Percentiles rank a stretch among this genome's conserved stretches.
These are phyloP conservation scores for Rutstroemia sydowiana DNA, from an alignment of 2,329 filamentous ascomycete species.

Conservation along the genomic window DNA sequence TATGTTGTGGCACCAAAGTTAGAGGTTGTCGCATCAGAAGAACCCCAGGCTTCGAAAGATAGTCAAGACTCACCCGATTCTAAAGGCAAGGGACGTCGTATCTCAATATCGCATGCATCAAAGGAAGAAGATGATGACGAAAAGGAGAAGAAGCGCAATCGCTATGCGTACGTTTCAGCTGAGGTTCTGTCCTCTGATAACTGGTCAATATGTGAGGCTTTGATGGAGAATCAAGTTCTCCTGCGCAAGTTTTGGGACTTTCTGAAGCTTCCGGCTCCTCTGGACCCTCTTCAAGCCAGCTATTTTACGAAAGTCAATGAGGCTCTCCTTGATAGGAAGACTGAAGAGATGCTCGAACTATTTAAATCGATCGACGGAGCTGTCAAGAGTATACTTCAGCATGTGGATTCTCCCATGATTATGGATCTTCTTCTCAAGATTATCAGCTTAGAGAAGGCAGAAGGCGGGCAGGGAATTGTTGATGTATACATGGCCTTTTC, in stretches of 20 bases:
- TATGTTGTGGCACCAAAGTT: conserved; percentile 81
- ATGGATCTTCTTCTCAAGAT: conserved; percentile 98
- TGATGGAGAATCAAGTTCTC: conserved; percentile 75
- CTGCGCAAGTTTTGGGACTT: conserved; percentile 88
- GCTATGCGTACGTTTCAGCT: conserved; percentile 87
- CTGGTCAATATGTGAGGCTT: conserved; percentile 90
- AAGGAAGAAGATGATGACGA: conserved; percentile 57
- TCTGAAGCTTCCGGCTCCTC: conserved; percentile 70
- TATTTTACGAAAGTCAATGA: conserved; percentile 99
- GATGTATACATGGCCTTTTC: conserved; percentile 61
- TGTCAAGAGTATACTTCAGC: conserved; percentile 76
- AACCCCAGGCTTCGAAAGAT: conserved; percentile 45
- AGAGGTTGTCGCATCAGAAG: conserved; percentile 46
- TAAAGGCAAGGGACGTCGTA: conserved; percentile 40
- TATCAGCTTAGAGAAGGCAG: conserved; percentile 88
- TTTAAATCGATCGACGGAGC: conserved; percentile 78
- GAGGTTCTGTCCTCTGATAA: conserved; percentile 93
- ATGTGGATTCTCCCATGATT: conserved; percentile 95
- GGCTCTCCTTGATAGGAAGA: conserved; percentile 95
- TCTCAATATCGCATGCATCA: conserved; percentile 43
- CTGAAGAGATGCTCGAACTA: conserved; percentile 89
- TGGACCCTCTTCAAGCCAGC: conserved; percentile 88
- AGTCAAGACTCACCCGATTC: conserved; percentile 45
- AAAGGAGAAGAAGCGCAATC: conserved; percentile 82
- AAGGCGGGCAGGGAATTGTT: conserved; percentile 85